Evolutionary conservation across 257 asterid genomes (phyloP).

Genomic region (Echites panduratus): DNA sequence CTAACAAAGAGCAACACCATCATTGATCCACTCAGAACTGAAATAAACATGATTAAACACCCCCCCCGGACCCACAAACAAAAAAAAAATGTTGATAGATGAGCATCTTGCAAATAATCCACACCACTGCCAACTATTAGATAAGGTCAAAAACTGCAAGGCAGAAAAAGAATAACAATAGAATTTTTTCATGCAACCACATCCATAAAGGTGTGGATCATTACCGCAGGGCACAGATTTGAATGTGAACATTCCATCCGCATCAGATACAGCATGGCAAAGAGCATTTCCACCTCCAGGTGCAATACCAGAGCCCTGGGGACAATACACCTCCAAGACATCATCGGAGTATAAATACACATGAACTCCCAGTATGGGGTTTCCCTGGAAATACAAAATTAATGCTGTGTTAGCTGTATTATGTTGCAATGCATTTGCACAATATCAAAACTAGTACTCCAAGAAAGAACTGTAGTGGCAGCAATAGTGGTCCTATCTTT

Average conservation of each 20-base stretch:
- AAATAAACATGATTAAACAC: neutral
- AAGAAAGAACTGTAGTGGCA: neutral
- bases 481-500: too few species aligned
- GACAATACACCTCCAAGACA: constrained; percentile 67
- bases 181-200: neutral
- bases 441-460: neutral
- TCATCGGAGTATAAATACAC: constrained; percentile 85
- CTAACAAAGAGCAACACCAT: neutral
- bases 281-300: constrained; percentile 81
- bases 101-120: neutral
- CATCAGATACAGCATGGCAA: constrained; percentile 85
- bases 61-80: neutral
- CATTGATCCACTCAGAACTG: neutral
- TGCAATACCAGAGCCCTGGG: constrained; percentile 65
- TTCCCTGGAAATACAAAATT: constrained; percentile 52
- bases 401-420: neutral
- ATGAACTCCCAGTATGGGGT: constrained; percentile 93
- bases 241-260: constrained; percentile 78
- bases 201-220: constrained; percentile 14
- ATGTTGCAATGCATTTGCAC: neutral
- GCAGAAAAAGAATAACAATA: neutral
- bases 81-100: neutral
- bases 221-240: constrained; percentile 88
- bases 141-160: neutral
- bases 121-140: neutral